phyloP scores from a whole-genome alignment of 495 filamentous ascomycete species.

The Neurospora sp. region DNA sequence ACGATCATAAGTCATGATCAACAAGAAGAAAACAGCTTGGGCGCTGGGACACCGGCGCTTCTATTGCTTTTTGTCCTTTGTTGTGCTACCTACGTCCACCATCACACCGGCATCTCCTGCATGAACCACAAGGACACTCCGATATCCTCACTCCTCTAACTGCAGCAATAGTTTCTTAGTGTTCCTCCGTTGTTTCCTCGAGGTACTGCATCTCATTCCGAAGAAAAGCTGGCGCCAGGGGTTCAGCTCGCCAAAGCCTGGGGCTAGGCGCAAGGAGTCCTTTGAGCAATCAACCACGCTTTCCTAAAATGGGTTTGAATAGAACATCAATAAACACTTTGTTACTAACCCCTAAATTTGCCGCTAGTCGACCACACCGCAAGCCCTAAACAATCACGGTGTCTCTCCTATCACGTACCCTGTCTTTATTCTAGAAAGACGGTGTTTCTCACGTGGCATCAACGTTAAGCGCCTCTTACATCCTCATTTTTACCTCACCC shows the following conservation, averaged over 20 bases:
- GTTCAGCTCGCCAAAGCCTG: not conserved
- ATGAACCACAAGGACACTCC: not conserved
- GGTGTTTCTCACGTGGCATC: not conserved
- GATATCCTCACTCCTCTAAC: not conserved
- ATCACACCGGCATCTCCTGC: not conserved
- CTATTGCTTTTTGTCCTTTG: not conserved
- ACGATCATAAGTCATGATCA: not conserved
- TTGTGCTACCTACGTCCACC: not conserved
- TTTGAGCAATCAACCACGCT: not conserved
- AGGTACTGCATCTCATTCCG: not conserved
- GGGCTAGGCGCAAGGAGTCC: not conserved
- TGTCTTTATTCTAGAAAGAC: not conserved
- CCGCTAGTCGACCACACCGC: not conserved
- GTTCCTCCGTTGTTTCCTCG: not conserved
- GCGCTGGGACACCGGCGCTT: not conserved
- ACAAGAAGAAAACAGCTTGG: not conserved
- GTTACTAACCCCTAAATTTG: not conserved
- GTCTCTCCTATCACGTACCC: not conserved
- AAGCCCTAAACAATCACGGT: not conserved
- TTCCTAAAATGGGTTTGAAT: constrained; percentile 27
- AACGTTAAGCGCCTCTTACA: not conserved
- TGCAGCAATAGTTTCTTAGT: not conserved
- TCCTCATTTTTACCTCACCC: not conserved
- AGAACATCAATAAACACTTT: constrained; percentile 19
- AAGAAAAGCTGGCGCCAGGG: not conserved